phyloP scores from a whole-genome alignment of 441 rosid genomes.

The Adansonia madagascariensis region DNA sequence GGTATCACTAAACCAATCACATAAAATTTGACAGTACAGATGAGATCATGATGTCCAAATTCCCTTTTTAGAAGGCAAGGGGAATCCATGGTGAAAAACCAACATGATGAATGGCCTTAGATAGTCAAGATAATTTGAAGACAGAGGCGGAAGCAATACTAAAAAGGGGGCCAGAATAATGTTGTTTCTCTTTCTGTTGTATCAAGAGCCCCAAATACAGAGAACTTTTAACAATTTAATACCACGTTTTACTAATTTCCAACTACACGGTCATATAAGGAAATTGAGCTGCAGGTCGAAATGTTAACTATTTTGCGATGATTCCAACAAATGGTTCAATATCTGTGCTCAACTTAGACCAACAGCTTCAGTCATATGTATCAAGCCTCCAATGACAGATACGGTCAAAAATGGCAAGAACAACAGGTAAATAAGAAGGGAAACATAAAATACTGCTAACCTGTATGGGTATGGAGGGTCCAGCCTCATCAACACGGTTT shows the following conservation, averaged over 20 bases:
- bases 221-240: background rate
- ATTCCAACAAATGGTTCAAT: background rate
- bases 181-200: background rate
- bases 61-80: background rate
- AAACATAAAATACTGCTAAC: constrained; percentile 43
- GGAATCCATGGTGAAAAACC: background rate
- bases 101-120: background rate
- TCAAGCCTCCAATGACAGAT: background rate
- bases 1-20: background rate
- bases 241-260: background rate
- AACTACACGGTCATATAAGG: background rate
- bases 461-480: constrained; percentile 96
- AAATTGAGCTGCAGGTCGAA: background rate
- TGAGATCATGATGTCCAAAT: background rate
- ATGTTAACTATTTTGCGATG: background rate
- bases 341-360: constrained; percentile 4
- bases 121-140: background rate
- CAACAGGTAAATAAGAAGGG: background rate
- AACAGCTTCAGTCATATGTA: constrained; percentile 7
- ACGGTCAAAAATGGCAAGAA: constrained; percentile 9
- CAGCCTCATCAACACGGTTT: constrained; percentile 81
- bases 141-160: background rate
- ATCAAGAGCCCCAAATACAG: background rate
- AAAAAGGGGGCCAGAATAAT: background rate
- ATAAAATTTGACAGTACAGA: background rate